Conservation (phyloP, 441 rosid species). For the Capsella rubella region DNA sequence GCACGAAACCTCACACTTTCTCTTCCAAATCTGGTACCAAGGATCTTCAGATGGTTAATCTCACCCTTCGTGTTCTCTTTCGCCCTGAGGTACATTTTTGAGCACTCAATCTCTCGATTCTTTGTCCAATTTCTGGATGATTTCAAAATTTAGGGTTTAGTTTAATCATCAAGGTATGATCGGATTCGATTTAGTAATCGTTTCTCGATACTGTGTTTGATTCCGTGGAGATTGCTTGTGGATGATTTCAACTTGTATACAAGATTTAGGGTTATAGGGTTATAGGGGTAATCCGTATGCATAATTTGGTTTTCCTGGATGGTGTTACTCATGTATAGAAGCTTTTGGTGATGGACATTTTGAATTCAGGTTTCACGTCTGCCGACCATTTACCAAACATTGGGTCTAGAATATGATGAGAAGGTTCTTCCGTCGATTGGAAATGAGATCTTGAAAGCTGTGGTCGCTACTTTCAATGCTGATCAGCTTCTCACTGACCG, state of each 20-base stretch:
- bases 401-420: conserved; percentile 96
- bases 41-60: conserved; percentile 99
- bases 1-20: conserved; percentile 91
- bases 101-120: background rate
- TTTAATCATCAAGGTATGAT: no score
- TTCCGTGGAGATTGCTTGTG: background rate
- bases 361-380: conserved; percentile 62
- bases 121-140: conserved; percentile 4
- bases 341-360: background rate
- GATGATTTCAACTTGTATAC: background rate
- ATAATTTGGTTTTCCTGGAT: background rate
- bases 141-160: conserved; percentile 5
- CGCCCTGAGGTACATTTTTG: conserved; percentile 75
- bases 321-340: background rate
- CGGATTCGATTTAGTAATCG: no score
- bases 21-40: conserved; percentile 93
- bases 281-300: conserved; percentile 1
- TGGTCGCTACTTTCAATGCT: conserved; percentile 96
- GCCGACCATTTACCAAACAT: conserved; percentile 78
- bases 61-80: conserved; percentile 93
- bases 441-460: conserved; percentile 92
- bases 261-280: conserved; percentile 4
- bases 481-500: conserved; percentile 99
- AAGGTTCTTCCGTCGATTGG: conserved; percentile 98
- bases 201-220: no score